Conservation (phyloP, 2,329 filamentous ascomycete species). For the Colletotrichum sp. region DNA sequence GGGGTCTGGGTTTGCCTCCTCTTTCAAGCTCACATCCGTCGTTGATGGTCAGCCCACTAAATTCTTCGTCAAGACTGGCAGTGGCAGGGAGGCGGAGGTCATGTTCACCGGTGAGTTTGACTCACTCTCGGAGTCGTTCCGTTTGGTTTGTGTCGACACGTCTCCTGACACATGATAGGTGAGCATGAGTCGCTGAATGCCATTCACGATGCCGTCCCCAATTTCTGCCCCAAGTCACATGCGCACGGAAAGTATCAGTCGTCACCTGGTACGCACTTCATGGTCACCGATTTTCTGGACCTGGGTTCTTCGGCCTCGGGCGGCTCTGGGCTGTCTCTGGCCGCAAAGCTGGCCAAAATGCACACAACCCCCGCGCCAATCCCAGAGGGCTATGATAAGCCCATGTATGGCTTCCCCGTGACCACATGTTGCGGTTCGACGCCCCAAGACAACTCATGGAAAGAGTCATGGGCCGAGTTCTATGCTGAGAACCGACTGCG, state of each 20-base stretch:
- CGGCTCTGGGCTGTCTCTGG: conserved; percentile 64
- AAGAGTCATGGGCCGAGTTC: conserved; percentile 81
- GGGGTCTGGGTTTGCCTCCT: conserved; percentile 72
- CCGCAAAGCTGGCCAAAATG: conserved; percentile 77
- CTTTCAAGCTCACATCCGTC: conserved; percentile 59
- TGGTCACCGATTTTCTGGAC: conserved; percentile 83
- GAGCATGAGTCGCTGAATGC: conserved; percentile 87
- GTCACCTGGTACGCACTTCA: conserved; percentile 58
- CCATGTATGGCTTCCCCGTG: conserved; percentile 83
- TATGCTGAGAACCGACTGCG: conserved; percentile 79
- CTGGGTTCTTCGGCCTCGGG: conserved; percentile 50
- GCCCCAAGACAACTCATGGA: conserved; percentile 78
- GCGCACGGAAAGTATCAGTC: conserved; percentile 69
- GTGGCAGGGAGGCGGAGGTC: conserved; percentile 59
- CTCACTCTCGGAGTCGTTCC: background rate
- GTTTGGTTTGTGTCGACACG: background rate
- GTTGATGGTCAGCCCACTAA: conserved; percentile 53
- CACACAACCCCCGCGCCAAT: conserved; percentile 77
- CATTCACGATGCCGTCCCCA: conserved; percentile 73
- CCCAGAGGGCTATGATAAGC: conserved; percentile 60
- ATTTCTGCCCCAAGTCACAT: conserved; percentile 77
- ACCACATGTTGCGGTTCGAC: conserved; percentile 88
- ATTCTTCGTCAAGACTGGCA: conserved; percentile 77
- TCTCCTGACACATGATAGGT: conserved; percentile 52
- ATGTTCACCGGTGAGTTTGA: conserved; percentile 70